These are phyloP conservation scores for Pseudogymnoascus sp. DNA, from an alignment of 2,329 filamentous ascomycete genomes.

Conservation along the genomic window DNA sequence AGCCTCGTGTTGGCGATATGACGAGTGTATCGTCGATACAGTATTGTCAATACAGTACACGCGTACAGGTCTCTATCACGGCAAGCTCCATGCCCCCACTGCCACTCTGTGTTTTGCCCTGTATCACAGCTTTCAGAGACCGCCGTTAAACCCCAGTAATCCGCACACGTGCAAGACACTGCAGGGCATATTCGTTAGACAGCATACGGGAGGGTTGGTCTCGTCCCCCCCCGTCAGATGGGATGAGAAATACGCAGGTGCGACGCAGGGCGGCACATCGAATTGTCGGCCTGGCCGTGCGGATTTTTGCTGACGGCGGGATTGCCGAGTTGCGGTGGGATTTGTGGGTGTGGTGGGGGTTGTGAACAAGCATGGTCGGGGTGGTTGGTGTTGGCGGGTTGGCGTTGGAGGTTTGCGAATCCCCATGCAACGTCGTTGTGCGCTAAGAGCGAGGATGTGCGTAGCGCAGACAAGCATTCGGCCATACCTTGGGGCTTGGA, in stretches of 20 bases:
- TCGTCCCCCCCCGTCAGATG: not conserved
- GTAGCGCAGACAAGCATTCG: not conserved
- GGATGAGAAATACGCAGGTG: not conserved
- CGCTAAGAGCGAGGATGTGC: not conserved
- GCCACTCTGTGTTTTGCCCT: not conserved
- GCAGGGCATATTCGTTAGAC: not conserved
- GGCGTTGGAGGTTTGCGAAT: not conserved
- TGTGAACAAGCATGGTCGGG: not conserved
- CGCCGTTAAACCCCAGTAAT: not conserved
- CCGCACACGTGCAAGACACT: not conserved
- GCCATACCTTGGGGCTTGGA: not conserved
- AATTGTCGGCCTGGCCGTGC: not conserved
- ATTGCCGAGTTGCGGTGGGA: not conserved
- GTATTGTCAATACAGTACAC: not conserved
- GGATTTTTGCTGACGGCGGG: not conserved
- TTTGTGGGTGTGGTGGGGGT: not conserved
- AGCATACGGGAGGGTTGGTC: not conserved
- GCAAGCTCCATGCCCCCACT: not conserved
- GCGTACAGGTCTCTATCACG: not conserved
- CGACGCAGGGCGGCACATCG: not conserved
- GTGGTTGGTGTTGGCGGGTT: not conserved
- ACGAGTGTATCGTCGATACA: not conserved
- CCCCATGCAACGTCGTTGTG: not conserved
- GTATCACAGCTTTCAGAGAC: not conserved
- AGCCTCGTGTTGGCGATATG: not conserved